A percentile compares a stretch with the other conserved stretches of the same genome.
Conservation (phyloP, 768 basidiomycete species). For the Coprinellus micaceus region DNA sequence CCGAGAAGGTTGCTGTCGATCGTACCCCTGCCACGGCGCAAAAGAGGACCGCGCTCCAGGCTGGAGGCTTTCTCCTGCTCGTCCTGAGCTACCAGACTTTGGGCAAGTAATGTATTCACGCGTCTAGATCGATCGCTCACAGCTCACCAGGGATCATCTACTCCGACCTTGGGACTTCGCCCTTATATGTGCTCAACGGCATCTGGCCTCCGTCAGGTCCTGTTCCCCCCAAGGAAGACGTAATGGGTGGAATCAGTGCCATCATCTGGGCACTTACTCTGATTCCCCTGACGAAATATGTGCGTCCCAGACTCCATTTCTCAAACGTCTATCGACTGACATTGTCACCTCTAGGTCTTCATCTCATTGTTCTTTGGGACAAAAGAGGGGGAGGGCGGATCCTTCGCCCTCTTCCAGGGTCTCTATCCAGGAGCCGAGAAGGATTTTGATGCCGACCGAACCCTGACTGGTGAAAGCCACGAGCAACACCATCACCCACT, state of each 20-base stretch:
- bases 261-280: constrained; percentile 65
- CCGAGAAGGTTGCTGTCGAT: neutral
- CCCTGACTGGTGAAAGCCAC: constrained; percentile 47
- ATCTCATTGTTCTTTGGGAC: constrained; percentile 42
- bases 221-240: constrained; percentile 51
- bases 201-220: constrained; percentile 51
- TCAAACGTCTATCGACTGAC: no score
- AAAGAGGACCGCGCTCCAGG: constrained; percentile 3
- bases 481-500: constrained; percentile 11
- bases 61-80: neutral
- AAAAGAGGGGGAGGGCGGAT: constrained; percentile 62
- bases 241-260: constrained; percentile 59
- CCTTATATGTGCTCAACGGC: constrained; percentile 62
- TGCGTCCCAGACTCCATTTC: no score
- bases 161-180: constrained; percentile 55
- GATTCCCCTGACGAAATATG: constrained; percentile 63
- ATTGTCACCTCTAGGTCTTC: constrained; percentile 32
- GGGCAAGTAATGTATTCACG: neutral
- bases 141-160: constrained; percentile 50
- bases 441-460: constrained; percentile 48
- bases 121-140: no score
- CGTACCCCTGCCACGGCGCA: neutral
- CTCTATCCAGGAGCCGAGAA: constrained; percentile 48
- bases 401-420: constrained; percentile 62
- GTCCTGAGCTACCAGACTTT: constrained; percentile 11